Conservation (phyloP, 352 stramenopile genomes). For the Globisporangium cylindrosporum region DNA sequence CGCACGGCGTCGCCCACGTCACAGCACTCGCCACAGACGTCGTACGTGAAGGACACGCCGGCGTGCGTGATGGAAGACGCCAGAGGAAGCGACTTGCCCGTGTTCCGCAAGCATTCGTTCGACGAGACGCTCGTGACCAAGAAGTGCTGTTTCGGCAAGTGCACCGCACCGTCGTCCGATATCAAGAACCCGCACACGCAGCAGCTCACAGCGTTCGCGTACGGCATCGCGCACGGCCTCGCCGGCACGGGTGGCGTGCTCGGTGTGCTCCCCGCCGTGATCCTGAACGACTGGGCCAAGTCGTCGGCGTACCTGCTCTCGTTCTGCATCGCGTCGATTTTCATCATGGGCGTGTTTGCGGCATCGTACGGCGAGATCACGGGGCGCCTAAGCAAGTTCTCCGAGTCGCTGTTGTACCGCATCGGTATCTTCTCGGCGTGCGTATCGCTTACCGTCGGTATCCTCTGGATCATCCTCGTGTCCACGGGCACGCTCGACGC, state of each 20-base stretch:
- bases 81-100: not conserved
- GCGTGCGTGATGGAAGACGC: conserved; percentile 2
- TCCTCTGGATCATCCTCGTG: conserved; percentile 59
- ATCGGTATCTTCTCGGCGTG: conserved; percentile 57
- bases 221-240: conserved; percentile 19
- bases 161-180: conserved; percentile 32
- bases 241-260: conserved; percentile 57
- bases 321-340: conserved; percentile 81
- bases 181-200: conserved; percentile 48
- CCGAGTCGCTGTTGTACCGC: conserved; percentile 37
- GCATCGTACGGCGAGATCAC: conserved; percentile 66
- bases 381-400: conserved; percentile 34
- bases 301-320: conserved; percentile 71
- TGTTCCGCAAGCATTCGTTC: conserved; percentile 25
- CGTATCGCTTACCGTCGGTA: conserved; percentile 52
- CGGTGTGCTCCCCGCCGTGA: conserved; percentile 74
- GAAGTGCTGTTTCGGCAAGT: conserved; percentile 42
- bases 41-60: not conserved
- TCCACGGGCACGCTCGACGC: conserved; percentile 52
- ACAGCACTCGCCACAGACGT: not conserved
- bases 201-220: conserved; percentile 53
- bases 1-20: conserved; percentile 7
- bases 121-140: conserved; percentile 32
- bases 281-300: conserved; percentile 60
- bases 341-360: conserved; percentile 87